A percentile compares a stretch with the other conserved stretches of the same genome.
These are phyloP conservation scores for Lecanicillium sp. DNA, from an alignment of 2,329 filamentous ascomycete genomes.

Conservation along the genomic window DNA sequence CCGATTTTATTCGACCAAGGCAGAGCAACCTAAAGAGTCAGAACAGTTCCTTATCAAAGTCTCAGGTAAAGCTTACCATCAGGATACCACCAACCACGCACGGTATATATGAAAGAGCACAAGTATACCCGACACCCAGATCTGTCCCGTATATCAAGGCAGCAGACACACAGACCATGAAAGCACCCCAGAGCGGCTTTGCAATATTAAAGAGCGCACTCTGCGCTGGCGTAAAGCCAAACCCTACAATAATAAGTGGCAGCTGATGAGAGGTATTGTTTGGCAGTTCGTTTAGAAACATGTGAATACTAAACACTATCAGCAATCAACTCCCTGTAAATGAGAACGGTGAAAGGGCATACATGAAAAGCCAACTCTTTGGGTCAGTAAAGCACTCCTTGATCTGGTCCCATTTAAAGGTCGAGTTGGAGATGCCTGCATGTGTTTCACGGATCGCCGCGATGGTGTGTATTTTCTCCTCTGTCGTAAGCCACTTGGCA, in stretches of 20 bases:
- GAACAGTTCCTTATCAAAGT: no score
- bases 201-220: conserved; percentile 16
- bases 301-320: conserved; percentile 10
- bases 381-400: conserved; percentile 11
- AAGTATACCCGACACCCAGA: conserved; percentile 14
- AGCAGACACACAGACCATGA: conserved; percentile 12
- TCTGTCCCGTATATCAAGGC: conserved; percentile 11
- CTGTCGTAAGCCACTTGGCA: conserved; percentile 11
- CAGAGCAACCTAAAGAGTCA: conserved; percentile 7
- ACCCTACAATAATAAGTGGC: conserved; percentile 13
- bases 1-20: conserved; percentile 18
- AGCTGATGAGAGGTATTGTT: conserved; percentile 16
- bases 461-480: conserved; percentile 14
- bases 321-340: neutral
- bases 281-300: conserved; percentile 16
- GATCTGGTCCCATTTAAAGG: conserved; percentile 14
- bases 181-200: conserved; percentile 12
- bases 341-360: neutral
- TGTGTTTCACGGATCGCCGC: conserved; percentile 11
- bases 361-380: conserved; percentile 14
- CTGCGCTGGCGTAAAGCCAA: conserved; percentile 14
- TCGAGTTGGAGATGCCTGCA: conserved; percentile 12
- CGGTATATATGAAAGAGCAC: conserved; percentile 14
- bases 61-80: conserved; percentile 8
- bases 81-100: conserved; percentile 15